Evolutionary conservation across 1,284 basidiomycete species (phyloP).

Genomic region (Inonotus obliquus): DNA sequence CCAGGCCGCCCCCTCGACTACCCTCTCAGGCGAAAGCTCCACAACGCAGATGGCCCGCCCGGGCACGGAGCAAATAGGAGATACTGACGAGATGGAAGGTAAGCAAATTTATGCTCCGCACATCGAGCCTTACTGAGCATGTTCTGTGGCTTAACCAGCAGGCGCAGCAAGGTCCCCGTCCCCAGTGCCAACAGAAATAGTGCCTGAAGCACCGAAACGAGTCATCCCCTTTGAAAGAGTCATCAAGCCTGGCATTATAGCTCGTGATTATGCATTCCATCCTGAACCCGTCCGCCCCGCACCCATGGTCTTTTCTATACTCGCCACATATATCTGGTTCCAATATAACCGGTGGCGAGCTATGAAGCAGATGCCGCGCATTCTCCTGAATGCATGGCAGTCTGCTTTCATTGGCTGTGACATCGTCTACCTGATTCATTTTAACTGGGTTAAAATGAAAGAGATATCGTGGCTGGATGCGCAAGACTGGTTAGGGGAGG

Average conservation of each 20-base stretch:
- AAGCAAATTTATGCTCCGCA: background rate
- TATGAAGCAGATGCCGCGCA: background rate
- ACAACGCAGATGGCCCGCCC: too few relatives aligned
- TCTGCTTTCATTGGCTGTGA: background rate
- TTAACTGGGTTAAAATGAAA: background rate
- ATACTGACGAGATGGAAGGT: background rate
- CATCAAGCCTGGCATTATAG: background rate
- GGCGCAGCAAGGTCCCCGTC: background rate
- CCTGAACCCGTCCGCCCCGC: background rate
- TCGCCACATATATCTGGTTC: background rate
- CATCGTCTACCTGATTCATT: background rate
- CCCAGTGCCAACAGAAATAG: background rate
- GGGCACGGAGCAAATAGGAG: background rate
- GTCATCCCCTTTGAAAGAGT: background rate
- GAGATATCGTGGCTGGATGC: conserved; percentile 1
- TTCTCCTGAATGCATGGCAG: background rate
- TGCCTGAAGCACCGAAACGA: background rate
- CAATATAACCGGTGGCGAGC: background rate
- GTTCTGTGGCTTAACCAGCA: background rate
- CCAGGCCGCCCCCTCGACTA: background rate
- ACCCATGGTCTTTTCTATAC: background rate
- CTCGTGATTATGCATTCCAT: background rate
- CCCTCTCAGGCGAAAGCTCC: too few relatives aligned
- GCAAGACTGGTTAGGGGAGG: background rate
- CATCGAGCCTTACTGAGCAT: background rate